A percentile compares a stretch with the other conserved stretches of the same genome.
These are phyloP conservation scores for Stemphylium beticola DNA, from an alignment of 2,329 filamentous ascomycete species.

Conservation along the genomic window DNA sequence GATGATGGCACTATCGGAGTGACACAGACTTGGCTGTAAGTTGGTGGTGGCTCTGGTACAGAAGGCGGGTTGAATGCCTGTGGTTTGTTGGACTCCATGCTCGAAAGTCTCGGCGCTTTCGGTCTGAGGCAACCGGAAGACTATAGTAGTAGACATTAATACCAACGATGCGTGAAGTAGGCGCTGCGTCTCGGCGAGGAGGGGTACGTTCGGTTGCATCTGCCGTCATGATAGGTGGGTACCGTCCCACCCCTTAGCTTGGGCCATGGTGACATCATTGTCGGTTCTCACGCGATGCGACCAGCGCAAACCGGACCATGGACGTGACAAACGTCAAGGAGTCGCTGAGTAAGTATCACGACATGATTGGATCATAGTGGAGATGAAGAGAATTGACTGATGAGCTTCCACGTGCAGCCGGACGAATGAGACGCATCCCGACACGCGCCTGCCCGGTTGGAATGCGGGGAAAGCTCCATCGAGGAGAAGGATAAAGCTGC, in stretches of 20 bases:
- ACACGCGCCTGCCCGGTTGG: constrained; percentile 14
- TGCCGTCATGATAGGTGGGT: constrained; percentile 5
- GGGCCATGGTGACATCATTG: constrained; percentile 11
- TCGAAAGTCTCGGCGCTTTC: neutral
- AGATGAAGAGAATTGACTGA: neutral
- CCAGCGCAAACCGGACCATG: neutral
- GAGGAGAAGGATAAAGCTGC: constrained; percentile 15
- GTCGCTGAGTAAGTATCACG: constrained; percentile 8
- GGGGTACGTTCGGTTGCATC: constrained; percentile 3
- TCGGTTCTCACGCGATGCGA: constrained; percentile 1
- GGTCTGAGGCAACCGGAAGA: neutral
- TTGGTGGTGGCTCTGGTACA: constrained; percentile 35
- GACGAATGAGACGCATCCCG: constrained; percentile 10
- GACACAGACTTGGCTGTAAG: constrained; percentile 40
- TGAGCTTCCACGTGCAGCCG: neutral
- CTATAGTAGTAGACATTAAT: neutral
- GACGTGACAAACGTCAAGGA: neutral
- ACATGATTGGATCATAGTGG: constrained; percentile 8
- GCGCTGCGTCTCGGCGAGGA: constrained; percentile 1
- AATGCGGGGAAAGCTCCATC: constrained; percentile 35
- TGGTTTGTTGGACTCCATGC: constrained; percentile 29
- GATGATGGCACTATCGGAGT: constrained; percentile 39
- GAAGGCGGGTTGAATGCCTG: constrained; percentile 37
- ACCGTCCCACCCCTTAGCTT: neutral
- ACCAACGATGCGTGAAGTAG: neutral